Percentiles rank a stretch among this genome's conserved stretches.
phyloP scores from a whole-genome alignment of 352 stramenopile genomes.

The Phytophthora sp. region DNA sequence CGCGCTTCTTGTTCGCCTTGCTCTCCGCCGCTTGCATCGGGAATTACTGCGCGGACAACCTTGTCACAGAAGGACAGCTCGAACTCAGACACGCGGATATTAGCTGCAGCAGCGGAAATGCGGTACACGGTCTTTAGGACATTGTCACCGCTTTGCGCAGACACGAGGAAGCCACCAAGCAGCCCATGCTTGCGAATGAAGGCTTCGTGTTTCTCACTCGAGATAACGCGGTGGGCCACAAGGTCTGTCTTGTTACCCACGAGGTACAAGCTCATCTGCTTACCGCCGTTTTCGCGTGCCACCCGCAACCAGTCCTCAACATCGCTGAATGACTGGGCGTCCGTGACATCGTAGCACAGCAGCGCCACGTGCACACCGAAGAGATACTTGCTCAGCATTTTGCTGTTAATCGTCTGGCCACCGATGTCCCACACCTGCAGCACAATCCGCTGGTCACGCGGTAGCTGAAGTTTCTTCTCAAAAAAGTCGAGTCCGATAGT shows the following conservation, averaged over 20 bases:
- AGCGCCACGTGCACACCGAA: conserved; percentile 80
- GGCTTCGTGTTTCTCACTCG: conserved; percentile 68
- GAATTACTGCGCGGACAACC: conserved; percentile 63
- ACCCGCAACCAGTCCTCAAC: conserved; percentile 80
- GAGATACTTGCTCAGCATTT: conserved; percentile 89
- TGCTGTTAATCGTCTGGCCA: conserved; percentile 88
- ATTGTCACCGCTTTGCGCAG: conserved; percentile 84
- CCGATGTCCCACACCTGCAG: conserved; percentile 91
- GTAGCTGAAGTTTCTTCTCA: conserved; percentile 83
- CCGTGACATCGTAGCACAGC: conserved; percentile 89
- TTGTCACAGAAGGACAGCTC: conserved; percentile 85
- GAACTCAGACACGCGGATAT: conserved; percentile 77
- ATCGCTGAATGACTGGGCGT: conserved; percentile 84
- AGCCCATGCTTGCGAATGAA: conserved; percentile 75
- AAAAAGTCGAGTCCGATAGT: conserved; percentile 89
- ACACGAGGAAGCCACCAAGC: conserved; percentile 79
- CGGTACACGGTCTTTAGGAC: conserved; percentile 84
- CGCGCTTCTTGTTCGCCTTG: conserved; percentile 51
- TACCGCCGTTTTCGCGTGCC: conserved; percentile 41
- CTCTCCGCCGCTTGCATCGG: conserved; percentile 10
- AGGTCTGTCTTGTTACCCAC: conserved; percentile 91
- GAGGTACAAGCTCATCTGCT: conserved; percentile 65
- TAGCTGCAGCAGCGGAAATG: conserved; percentile 67
- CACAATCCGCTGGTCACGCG: conserved; percentile 74
- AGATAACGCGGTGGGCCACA: conserved; percentile 74